Conservation (phyloP, 2,329 filamentous ascomycete species). For the Drechslera avenae region DNA sequence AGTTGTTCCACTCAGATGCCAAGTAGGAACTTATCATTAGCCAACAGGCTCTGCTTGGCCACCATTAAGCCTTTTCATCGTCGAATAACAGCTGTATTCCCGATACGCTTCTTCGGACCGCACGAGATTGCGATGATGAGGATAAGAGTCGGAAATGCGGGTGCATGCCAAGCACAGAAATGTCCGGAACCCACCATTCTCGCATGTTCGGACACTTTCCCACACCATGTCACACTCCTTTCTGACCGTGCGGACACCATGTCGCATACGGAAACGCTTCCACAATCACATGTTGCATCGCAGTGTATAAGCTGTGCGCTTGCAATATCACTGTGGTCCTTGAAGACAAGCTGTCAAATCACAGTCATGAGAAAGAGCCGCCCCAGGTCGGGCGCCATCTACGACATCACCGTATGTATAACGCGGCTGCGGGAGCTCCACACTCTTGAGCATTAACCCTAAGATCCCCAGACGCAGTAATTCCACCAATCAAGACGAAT, state of each 20-base stretch:
- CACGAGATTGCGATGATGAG: not conserved
- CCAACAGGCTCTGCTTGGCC: not conserved
- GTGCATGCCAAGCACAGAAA: conserved; percentile 6
- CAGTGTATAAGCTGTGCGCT: not conserved
- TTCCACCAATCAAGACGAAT: conserved; percentile 17
- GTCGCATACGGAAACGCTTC: conserved; percentile 3
- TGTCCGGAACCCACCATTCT: not conserved
- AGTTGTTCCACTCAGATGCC: no score
- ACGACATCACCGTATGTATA: conserved; percentile 11
- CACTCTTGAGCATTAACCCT: conserved; percentile 9
- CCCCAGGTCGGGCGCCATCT: conserved; percentile 10
- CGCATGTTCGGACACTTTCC: not conserved
- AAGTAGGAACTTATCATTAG: no score
- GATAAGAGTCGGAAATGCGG: not conserved
- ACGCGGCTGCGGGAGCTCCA: conserved; percentile 22
- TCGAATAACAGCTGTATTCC: not conserved
- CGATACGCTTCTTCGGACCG: not conserved
- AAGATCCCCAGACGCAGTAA: conserved; percentile 11
- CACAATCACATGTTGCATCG: conserved; percentile 8
- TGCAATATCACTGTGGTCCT: not conserved
- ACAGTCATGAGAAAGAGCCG: conserved; percentile 3
- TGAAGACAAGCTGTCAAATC: conserved; percentile 35
- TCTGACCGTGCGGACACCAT: conserved; percentile 2
- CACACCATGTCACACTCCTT: not conserved
- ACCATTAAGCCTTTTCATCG: not conserved